phyloP scores from a whole-genome alignment of 192 early-diverging fungal genomes.

The Rhizoclosmatium globosum region DNA sequence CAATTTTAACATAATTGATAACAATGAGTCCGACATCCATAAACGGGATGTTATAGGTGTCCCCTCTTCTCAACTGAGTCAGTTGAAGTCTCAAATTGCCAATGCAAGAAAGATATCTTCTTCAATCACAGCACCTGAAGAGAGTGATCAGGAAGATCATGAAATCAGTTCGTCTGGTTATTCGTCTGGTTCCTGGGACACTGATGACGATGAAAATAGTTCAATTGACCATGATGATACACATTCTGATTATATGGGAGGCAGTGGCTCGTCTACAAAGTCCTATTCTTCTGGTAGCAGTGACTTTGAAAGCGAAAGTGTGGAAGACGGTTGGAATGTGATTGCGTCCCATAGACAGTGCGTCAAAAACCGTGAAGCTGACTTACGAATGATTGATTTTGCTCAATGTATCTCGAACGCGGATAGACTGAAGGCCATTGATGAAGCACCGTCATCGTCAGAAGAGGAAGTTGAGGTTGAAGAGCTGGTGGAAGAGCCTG shows the following conservation, averaged over 20 bases:
- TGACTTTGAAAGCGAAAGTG: constrained; percentile 14
- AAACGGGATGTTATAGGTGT: background rate
- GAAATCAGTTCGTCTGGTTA: constrained; percentile 23
- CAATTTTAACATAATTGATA: background rate
- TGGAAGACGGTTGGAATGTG: constrained; percentile 28
- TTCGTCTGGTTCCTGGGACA: constrained; percentile 25
- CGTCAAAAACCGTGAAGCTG: constrained; percentile 58
- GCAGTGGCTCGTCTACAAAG: background rate
- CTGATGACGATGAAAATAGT: constrained; percentile 3
- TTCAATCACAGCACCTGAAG: constrained; percentile 11
- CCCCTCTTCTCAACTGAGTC: background rate
- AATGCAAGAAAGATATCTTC: constrained; percentile 18
- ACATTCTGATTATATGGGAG: background rate
- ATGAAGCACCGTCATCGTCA: constrained; percentile 44
- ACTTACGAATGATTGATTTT: constrained; percentile 97
- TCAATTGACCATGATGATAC: background rate
- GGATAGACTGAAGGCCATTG: constrained; percentile 54
- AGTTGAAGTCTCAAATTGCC: background rate
- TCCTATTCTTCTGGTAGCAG: constrained; percentile 21
- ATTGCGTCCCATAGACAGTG: constrained; percentile 35
- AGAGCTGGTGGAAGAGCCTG: constrained; percentile 14
- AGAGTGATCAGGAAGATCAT: background rate
- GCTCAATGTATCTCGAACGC: constrained; percentile 83
- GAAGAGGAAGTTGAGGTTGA: constrained; percentile 27
- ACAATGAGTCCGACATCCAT: background rate